Percentiles rank a stretch among this genome's conserved stretches.
Evolutionary conservation across 768 basidiomycete species (phyloP).

Genomic region (Tylopilus cervinicoccineus): DNA sequence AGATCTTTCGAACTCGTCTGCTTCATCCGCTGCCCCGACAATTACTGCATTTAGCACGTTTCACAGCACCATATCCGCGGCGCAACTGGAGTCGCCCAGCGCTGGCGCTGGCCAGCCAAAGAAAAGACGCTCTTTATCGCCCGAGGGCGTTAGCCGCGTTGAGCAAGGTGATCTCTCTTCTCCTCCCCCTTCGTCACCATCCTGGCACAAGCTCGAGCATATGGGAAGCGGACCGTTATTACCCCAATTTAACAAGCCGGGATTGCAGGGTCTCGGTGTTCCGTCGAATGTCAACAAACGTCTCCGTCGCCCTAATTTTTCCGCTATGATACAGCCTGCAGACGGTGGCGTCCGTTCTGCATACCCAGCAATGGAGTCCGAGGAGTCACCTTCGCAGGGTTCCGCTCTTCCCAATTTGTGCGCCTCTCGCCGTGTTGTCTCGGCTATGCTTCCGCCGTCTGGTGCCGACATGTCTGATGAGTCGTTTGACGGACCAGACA

Average conservation of each 20-base stretch:
- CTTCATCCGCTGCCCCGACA: conserved; percentile 50
- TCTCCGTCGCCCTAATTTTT: conserved; percentile 62
- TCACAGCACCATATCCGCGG: conserved; percentile 51
- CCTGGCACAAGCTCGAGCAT: conserved; percentile 44
- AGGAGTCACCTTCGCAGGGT: conserved; percentile 30
- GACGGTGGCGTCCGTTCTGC: conserved; percentile 40
- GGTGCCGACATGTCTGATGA: conserved; percentile 47
- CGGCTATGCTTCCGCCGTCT: conserved; percentile 55
- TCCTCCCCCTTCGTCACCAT: conserved; percentile 48
- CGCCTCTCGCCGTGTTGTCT: conserved; percentile 68
- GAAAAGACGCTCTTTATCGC: conserved; percentile 61
- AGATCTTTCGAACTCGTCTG: conserved; percentile 33
- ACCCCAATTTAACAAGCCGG: conserved; percentile 46
- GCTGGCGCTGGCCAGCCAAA: conserved; percentile 39
- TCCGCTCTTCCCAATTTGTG: conserved; percentile 31
- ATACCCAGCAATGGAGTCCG: conserved; percentile 37
- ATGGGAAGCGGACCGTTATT: conserved; percentile 32
- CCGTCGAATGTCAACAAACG: conserved; percentile 57
- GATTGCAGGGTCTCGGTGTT: conserved; percentile 49
- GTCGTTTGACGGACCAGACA: conserved; percentile 53
- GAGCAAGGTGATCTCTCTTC: conserved; percentile 45
- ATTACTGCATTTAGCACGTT: conserved; percentile 60
- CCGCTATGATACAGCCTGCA: conserved; percentile 53
- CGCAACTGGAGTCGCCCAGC: conserved; percentile 41
- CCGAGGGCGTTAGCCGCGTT: conserved; percentile 38